Conservation (phyloP, 352 stramenopile species). For the Phytophthora pini region DNA sequence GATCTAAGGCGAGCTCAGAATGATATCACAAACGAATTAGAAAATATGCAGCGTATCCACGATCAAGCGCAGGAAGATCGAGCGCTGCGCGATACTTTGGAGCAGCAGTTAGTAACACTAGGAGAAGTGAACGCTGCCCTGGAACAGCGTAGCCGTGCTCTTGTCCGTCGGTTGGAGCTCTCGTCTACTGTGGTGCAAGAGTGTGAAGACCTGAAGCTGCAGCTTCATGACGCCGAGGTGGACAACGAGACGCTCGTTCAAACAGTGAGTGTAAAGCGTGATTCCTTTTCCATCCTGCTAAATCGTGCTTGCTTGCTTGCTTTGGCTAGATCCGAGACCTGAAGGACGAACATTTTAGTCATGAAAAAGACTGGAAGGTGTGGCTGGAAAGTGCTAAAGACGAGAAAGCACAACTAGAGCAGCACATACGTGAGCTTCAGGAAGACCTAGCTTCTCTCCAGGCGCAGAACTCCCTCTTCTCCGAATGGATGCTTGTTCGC, state of each 20-base stretch:
- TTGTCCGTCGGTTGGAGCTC: conserved; percentile 72
- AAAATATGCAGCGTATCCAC: conserved; percentile 54
- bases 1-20: conserved; percentile 63
- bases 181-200: conserved; percentile 51
- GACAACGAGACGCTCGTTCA: conserved; percentile 78
- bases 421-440: conserved; percentile 60
- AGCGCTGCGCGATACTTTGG: conserved; percentile 57
- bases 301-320: background rate
- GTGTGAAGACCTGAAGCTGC: conserved; percentile 68
- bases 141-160: conserved; percentile 71
- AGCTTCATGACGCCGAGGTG: conserved; percentile 65
- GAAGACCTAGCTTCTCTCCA: conserved; percentile 65
- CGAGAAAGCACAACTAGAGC: conserved; percentile 51
- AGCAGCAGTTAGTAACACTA: conserved; percentile 73
- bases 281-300: background rate
- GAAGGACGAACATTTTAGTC: conserved; percentile 69
- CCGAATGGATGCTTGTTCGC: conserved; percentile 82
- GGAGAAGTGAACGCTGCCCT: conserved; percentile 80
- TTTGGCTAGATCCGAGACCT: conserved; percentile 66
- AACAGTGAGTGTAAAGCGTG: conserved; percentile 39
- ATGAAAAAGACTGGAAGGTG: conserved; percentile 68
- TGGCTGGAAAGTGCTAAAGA: conserved; percentile 60
- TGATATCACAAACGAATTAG: conserved; percentile 58
- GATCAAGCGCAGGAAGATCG: conserved; percentile 59
- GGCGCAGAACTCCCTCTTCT: conserved; percentile 72